A percentile compares a stretch with the other conserved stretches of the same genome.
These are phyloP conservation scores for Dinochytrium kinnereticum DNA, from an alignment of 371 early-diverging fungal species.

Conservation along the genomic window DNA sequence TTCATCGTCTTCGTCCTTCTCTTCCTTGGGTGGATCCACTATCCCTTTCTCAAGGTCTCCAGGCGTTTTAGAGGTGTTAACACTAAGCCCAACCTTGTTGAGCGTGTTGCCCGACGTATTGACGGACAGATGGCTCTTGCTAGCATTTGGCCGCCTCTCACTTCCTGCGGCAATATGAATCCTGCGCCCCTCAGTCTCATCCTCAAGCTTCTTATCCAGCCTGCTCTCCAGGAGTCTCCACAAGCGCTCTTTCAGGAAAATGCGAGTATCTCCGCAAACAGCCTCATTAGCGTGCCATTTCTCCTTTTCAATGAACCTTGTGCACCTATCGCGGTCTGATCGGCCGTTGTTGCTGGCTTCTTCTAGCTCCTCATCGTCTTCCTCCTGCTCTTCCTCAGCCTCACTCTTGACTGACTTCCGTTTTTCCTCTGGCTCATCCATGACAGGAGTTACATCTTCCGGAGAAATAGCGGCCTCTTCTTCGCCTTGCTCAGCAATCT, in stretches of 20 bases:
- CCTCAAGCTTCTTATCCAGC: slow-evolving; percentile 16
- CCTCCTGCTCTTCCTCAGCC: slow-evolving; percentile 7
- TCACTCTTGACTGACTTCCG: slow-evolving; percentile 6
- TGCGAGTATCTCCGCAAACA: slow-evolving; percentile 26
- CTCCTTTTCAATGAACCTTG: slow-evolving; percentile 10
- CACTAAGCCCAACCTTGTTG: slow-evolving; percentile 10
- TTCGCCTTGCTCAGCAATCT: slow-evolving; percentile 14
- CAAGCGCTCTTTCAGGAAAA: slow-evolving; percentile 28
- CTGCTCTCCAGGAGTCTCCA: slow-evolving; percentile 27
- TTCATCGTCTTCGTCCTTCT: slow-evolving; percentile 23
- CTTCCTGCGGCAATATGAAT: slow-evolving; percentile 23
- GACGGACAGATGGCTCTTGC: neutral
- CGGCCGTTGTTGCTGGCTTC: neutral
- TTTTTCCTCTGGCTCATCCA: slow-evolving; percentile 14
- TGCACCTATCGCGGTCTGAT: slow-evolving; percentile 16
- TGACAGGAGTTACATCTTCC: neutral
- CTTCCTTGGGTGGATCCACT: slow-evolving; percentile 1
- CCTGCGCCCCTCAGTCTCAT: slow-evolving; percentile 23
- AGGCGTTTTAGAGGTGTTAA: neutral
- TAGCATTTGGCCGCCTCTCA: slow-evolving; percentile 15
- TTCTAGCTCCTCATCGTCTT: slow-evolving; percentile 11
- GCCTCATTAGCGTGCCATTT: slow-evolving; percentile 12
- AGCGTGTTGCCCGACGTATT: neutral
- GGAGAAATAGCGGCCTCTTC: neutral
- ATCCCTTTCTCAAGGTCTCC: slow-evolving; percentile 26